Evolutionary conservation across 202 grass and related monocot species (phyloP).

Genomic region (Zizania palustris): DNA sequence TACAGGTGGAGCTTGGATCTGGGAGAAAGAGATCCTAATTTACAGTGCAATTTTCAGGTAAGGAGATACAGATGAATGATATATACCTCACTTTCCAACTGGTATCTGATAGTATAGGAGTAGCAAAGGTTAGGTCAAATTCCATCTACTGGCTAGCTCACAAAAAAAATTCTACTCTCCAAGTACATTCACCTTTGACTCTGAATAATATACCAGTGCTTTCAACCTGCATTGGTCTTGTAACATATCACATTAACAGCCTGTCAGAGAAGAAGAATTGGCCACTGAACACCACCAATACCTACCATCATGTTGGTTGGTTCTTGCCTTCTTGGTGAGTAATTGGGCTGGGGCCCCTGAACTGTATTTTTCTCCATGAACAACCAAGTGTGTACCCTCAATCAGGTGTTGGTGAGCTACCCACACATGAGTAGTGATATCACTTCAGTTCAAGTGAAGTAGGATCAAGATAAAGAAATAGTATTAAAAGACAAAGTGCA

Average conservation of each 20-base stretch:
- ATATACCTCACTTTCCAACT: too few relatives aligned
- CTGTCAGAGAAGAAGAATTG: not conserved
- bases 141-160: not conserved
- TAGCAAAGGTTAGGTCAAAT: too few relatives aligned
- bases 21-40: not conserved
- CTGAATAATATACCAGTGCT: not conserved
- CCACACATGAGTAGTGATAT: not conserved
- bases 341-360: slow-evolving; percentile 35
- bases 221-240: not conserved
- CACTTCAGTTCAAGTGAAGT: slow-evolving; percentile 26
- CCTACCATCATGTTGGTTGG: slow-evolving; percentile 28
- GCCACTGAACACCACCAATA: slow-evolving; percentile 25
- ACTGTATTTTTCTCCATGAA: slow-evolving; percentile 20
- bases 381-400: slow-evolving; percentile 17
- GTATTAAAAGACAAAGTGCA: not conserved
- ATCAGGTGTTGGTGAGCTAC: not conserved
- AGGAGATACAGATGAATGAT: not conserved
- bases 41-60: not conserved
- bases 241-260: not conserved
- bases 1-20: not conserved
- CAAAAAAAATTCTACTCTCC: not conserved
- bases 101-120: not conserved
- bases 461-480: slow-evolving; percentile 1
- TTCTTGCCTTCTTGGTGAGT: slow-evolving; percentile 11
- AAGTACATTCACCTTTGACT: slow-evolving; percentile 19